Conservation (phyloP, 331 rosid genomes). For the Acacia concinna region DNA sequence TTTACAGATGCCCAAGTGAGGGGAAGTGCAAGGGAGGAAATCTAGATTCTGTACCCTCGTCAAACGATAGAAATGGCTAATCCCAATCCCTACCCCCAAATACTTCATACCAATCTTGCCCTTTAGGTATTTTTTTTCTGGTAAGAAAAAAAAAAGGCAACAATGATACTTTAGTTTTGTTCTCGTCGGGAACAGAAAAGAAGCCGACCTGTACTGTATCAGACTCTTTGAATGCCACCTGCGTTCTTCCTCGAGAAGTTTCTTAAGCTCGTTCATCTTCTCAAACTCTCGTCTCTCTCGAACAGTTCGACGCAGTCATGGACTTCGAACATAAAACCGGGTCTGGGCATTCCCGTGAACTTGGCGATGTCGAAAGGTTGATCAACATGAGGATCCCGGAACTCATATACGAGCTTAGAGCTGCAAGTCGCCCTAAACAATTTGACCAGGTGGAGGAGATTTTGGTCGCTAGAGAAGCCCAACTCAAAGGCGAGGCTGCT, state of each 20-base stretch:
- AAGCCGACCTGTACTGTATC: background rate
- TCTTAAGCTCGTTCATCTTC: background rate
- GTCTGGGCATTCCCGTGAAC: background rate
- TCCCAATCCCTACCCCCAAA: too few species aligned
- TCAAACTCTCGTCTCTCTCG: background rate
- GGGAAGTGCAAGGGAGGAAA: too few species aligned
- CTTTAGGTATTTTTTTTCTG: too few species aligned
- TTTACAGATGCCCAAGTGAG: too few species aligned
- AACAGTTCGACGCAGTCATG: background rate
- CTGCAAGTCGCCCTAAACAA: background rate
- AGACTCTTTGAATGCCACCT: background rate
- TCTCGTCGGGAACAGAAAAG: background rate
- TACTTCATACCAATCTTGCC: too few species aligned
- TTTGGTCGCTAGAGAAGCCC: background rate
- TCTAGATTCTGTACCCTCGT: too few species aligned
- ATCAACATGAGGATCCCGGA: background rate
- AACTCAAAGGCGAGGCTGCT: constrained; percentile 20
- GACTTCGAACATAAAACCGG: background rate
- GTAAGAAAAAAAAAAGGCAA: background rate
- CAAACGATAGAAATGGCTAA: too few species aligned
- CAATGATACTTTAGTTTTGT: background rate
- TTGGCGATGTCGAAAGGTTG: background rate
- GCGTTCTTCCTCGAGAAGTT: background rate
- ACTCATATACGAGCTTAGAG: background rate
- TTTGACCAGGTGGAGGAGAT: background rate